Conservation (phyloP, 2,329 filamentous ascomycete species). For the Aspergillus bombycis region DNA sequence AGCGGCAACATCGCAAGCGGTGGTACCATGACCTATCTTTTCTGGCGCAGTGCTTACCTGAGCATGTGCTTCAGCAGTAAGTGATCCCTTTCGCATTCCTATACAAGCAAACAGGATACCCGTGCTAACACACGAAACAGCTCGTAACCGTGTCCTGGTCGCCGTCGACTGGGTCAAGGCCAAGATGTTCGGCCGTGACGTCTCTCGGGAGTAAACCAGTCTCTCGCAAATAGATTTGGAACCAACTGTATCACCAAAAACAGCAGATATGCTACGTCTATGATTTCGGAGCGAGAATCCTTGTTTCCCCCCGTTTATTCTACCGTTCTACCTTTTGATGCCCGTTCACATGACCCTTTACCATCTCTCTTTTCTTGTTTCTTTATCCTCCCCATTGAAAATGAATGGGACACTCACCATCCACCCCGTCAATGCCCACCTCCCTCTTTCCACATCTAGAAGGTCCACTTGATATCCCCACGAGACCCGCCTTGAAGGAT, state of each 20-base stretch:
- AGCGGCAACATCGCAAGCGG: constrained; percentile 94
- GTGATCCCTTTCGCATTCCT: constrained; percentile 45
- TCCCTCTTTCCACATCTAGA: background rate
- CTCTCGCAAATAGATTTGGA: constrained; percentile 10
- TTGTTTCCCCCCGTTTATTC: constrained; percentile 8
- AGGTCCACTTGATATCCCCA: background rate
- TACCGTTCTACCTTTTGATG: constrained; percentile 12
- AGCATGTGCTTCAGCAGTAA: constrained; percentile 99
- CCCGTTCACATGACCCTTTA: constrained; percentile 20
- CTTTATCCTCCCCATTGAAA: constrained; percentile 11
- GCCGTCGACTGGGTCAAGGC: constrained; percentile 96
- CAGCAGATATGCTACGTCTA: constrained; percentile 18
- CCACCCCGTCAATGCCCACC: background rate
- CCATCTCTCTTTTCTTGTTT: constrained; percentile 16
- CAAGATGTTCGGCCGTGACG: constrained; percentile 93
- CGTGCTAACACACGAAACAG: constrained; percentile 49
- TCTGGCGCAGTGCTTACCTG: constrained; percentile 97
- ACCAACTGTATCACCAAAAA: constrained; percentile 19
- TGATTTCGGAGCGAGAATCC: constrained; percentile 22
- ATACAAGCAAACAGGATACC: background rate
- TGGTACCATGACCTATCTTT: constrained; percentile 92
- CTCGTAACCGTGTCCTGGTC: constrained; percentile 91
- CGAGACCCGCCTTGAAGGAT: background rate
- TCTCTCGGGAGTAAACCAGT: constrained; percentile 55
- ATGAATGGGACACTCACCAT: background rate